A percentile compares a stretch with the other conserved stretches of the same genome.
These are phyloP conservation scores for Rhododendron griersonianum DNA, from an alignment of 148 eudicot genomes.

Conservation along the genomic window DNA sequence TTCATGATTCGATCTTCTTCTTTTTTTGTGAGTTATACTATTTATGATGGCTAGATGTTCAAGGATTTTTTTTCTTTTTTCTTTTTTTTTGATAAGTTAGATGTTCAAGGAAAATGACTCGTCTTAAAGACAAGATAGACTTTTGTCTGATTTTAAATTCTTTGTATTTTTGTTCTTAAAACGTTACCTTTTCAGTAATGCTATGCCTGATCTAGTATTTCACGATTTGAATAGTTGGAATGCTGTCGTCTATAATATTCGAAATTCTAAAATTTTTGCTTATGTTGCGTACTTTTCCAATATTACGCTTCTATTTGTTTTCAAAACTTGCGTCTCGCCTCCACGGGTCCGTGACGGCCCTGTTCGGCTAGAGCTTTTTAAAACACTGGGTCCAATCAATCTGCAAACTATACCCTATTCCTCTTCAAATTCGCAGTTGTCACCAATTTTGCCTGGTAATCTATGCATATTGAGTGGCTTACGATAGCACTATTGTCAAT, in stretches of 20 bases:
- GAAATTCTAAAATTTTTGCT: neutral
- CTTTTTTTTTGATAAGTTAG: neutral
- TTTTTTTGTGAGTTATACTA: neutral
- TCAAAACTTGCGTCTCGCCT: neutral
- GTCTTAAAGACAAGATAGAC: neutral
- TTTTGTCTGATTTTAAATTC: neutral
- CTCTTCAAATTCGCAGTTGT: neutral
- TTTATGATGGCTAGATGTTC: neutral
- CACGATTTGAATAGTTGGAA: neutral
- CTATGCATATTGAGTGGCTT: neutral
- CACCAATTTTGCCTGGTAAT: neutral
- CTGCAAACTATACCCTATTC: neutral
- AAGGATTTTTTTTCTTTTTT: too few relatives aligned
- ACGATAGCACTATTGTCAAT: neutral
- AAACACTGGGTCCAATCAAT: neutral
- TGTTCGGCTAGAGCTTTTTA: neutral
- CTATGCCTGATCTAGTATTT: neutral
- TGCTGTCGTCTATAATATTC: neutral
- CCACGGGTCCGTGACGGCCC: neutral
- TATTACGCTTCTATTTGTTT: neutral
- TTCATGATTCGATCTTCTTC: neutral
- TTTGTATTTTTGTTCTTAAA: neutral
- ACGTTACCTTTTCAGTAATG: neutral
- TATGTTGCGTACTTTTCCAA: neutral
- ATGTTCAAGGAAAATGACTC: neutral